Base-by-base conservation (phyloP, 805 yeast genomes). In the Blastobotrys mokoenaii region DNA sequence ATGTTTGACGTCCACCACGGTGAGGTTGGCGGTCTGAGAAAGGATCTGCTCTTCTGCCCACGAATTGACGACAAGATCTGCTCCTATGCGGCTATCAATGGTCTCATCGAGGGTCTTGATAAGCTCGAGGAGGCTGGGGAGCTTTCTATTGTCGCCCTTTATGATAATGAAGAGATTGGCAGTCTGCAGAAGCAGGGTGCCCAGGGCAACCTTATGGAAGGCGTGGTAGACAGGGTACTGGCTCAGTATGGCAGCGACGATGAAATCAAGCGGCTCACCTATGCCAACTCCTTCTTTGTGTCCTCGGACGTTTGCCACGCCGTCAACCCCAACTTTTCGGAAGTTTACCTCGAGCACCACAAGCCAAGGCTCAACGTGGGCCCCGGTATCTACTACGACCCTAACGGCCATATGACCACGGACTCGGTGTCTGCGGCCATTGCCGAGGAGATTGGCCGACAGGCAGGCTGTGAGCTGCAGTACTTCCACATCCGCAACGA, bases 251-350 rank as follows among this genome's bases (percentile, higher is more conserved):
- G 45, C 8, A 34, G 45, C 7, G 48, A 46, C 27, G 38, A 57
- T 69, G 42, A 70, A 61, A 48, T 62, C 73, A 22, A 60, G 74
- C 41, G 48, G 10, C 53, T 50, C 38, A 45, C 59, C 14, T 79
- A 69, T 55, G 88, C 94, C 46, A 84, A 84, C 66, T 74, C 93
- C 30, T 73, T 84, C 58, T 70, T 84, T 46, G 63, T 84, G 38
- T 84, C 93, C 8, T 88, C 93, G 1, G 95, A 85, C 61, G 95
- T 85, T 30, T 80, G 72, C 48, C 95, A 85, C 62, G 73, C 84
- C 57, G 69, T 81, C 55, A 82, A 85, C 66, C 95, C 95, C 45
- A 83, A 84, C 65, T 84, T 81, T 47, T 38, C 52, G 39, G 46
- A 56, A 43, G 84, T 76, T 31, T 83, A 84, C 62, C 67, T 83